A percentile compares a stretch with the other conserved stretches of the same genome.
Evolutionary conservation across 2,329 filamentous ascomycete genomes (phyloP).

Genomic region (Calonectria pteridis): DNA sequence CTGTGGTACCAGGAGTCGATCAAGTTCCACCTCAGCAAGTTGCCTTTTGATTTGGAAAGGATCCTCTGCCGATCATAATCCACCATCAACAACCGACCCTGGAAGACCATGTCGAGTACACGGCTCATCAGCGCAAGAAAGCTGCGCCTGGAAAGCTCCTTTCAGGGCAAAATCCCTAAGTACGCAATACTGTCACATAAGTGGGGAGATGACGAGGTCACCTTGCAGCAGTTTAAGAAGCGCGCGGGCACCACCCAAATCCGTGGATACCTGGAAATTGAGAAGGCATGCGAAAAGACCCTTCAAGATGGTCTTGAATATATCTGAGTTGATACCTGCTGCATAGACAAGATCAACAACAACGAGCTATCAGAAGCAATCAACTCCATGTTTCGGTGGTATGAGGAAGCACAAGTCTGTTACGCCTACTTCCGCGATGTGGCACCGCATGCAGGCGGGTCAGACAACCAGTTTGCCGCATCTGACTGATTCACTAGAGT

Average conservation of each 20-base stretch:
- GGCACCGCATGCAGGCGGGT: not conserved
- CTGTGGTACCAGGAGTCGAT: not conserved
- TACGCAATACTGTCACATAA: conserved; percentile 8
- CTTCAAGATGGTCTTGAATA: not conserved
- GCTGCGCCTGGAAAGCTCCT: not conserved
- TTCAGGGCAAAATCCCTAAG: not conserved
- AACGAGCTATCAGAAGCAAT: conserved; percentile 5
- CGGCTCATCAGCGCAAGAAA: not conserved
- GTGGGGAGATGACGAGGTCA: not conserved
- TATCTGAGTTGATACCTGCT: conserved; percentile 10
- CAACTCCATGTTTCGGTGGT: conserved; percentile 11
- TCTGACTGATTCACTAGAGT: not conserved
- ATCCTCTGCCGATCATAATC: not conserved
- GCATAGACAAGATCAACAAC: conserved; percentile 1
- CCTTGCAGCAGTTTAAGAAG: not conserved
- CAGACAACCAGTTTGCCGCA: not conserved
- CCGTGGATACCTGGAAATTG: not conserved
- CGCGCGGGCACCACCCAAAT: not conserved
- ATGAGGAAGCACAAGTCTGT: not conserved
- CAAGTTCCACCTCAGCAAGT: not conserved
- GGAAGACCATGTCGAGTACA: not conserved
- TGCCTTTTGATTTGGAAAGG: not conserved
- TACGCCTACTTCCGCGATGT: not conserved
- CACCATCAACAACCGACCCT: not conserved
- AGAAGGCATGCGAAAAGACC: not conserved